Base-by-base conservation (phyloP, 257 asterid genomes). In the Eustoma russellianum region DNA sequence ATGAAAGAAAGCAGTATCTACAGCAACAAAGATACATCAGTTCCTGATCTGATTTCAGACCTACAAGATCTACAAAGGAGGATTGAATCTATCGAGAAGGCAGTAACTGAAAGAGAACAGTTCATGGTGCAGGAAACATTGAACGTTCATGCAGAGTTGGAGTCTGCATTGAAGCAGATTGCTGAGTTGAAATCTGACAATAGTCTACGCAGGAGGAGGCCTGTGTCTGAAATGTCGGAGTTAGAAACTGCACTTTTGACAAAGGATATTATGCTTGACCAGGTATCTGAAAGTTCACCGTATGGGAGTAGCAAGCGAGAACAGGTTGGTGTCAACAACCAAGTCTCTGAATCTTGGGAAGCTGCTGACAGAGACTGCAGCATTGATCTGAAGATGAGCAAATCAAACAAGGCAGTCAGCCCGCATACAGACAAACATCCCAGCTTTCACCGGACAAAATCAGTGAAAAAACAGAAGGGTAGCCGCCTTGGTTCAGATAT, bases 231-330 rank as follows among this genome's bases (percentile, higher is more conserved):
- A 6, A 58, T 72, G 68, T 65, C 76, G n/a, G n/a, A n/a, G n/a
- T n/a, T n/a, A 14, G 98, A 83, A 30, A 78, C 56, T n/a, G 65
- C 74, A 47, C 80, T 86, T 45, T 49, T 88, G 73, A 79, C 97
- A 34, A 92, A 92, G 70, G 99, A 92, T 53, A 92, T 92, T 3
- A 72, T 88, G 73, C 99, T 92, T 53, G 99, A 92, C 70, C 97
- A 88, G 68, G 66, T 75, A 53, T 85, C 97, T 5, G 95, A 85
- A 51, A 74, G 79, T 68, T 79, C 98, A 9, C 74, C 93, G 5
- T 61, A 75, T 49, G 69, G 78, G 63, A 66, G 63, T 78, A 77
- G 77, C 71, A 71, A 71, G 76, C 79, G 75, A 69, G 86, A 85
- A 63, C 75, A 79, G 41, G 63, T 34, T 59, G 84, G 62, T n/a